Conservation (phyloP, 208 protist species). For the Crithidia thermophila region DNA sequence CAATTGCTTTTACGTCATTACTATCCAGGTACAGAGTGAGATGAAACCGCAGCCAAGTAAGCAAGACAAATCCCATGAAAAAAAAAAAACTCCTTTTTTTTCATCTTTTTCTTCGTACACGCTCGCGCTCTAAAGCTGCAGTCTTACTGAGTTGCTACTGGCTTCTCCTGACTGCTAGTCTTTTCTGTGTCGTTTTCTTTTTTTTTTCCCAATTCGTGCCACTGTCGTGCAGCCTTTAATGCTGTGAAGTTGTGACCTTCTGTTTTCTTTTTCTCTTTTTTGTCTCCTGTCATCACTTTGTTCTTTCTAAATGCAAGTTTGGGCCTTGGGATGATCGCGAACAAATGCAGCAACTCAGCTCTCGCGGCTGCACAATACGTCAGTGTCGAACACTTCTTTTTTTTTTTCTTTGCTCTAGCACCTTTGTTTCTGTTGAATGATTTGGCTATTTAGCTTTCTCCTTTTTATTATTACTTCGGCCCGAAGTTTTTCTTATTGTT, state of each 20-base stretch:
- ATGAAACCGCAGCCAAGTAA: too few relatives aligned
- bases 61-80: too few relatives aligned
- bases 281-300: neutral
- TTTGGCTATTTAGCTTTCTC: too few relatives aligned
- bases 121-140: neutral
- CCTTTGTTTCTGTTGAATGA: too few relatives aligned
- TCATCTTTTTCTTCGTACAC: neutral
- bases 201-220: constrained; percentile 9
- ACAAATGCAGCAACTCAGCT: neutral
- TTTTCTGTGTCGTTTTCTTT: neutral
- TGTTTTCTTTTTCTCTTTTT: too few relatives aligned
- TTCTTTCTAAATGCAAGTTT: neutral
- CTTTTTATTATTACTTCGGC: neutral
- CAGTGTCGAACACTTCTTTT: neutral
- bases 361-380: neutral
- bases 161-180: neutral
- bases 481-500: neutral
- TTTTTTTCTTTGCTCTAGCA: too few relatives aligned
- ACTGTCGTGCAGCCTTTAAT: neutral
- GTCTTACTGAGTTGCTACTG: neutral
- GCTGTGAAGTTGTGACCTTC: neutral
- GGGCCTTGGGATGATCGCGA: neutral
- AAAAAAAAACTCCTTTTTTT: neutral
- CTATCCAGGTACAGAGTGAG: too few relatives aligned
- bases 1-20: too few relatives aligned